Base-by-base conservation (phyloP, 176 grass and related monocot species). In the Raddia distichophylla region DNA sequence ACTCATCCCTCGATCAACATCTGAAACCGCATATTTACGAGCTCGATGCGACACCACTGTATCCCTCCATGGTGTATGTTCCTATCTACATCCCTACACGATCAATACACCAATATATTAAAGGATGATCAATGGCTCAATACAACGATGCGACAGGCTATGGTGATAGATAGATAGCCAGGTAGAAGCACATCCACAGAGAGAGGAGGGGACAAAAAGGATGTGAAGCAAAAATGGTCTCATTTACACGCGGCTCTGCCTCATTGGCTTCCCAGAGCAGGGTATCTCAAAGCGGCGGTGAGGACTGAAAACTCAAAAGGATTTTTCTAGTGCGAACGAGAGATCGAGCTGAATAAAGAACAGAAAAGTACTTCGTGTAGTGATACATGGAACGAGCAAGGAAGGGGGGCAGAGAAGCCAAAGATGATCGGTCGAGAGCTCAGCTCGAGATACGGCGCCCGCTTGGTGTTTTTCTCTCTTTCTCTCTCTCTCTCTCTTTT, bases 371-470 rank as follows among this genome's bases (percentile, higher is more conserved):
- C 51, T 27, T 80, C 54, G 35, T 40, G 2, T 5, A 74, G 68
- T 20, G 48, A 17, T 81, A 17, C 12, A 47, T 66, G 3, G 69
- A 81, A 4, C 73, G 5, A 40, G 48, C 59, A 35, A 65, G 19
- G 32, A 12, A 46, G 19, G 5, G 69, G 19, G 10, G 27, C n/a
- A 57, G 8, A 32, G 69, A 16, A 59, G 22, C 56, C 56, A 15
- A 76, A 22, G 42, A 57, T 18, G 60, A 66, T 75, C 71, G 60
- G 59, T 75, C 71, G 50, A 51, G 72, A 44, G 2, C 0, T 12
- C 20, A 44, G 2, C 0, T 12, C 20, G 59, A 63, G 27, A 85
- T 89, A 77, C 50, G 87, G 83, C 83, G 87, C 78, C 77, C 82
- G 54, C 81, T 33, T 5, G 72, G 10, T 49, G 27, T 27, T 1